Conservation (phyloP, 352 stramenopile genomes). For the Thalassiosira hispida region DNA sequence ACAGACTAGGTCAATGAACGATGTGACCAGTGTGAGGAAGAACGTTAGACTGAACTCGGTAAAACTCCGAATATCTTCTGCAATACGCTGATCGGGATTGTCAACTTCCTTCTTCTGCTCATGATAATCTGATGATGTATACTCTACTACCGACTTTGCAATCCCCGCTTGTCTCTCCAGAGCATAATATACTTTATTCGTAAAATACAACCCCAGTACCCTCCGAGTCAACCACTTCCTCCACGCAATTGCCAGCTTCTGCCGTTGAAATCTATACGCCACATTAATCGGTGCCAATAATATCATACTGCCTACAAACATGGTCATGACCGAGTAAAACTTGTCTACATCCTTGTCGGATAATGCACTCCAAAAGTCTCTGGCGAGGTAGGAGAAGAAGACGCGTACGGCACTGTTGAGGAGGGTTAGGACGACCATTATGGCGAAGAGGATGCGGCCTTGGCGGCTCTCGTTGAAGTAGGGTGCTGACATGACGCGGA, state of each 20-base stretch:
- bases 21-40: conserved; percentile 85
- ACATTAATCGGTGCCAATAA: conserved; percentile 81
- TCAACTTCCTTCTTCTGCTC: conserved; percentile 75
- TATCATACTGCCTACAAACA: conserved; percentile 74
- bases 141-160: neutral
- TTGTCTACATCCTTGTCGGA: conserved; percentile 77
- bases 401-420: conserved; percentile 84
- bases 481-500: conserved; percentile 42
- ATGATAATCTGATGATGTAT: neutral
- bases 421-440: conserved; percentile 83
- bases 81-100: conserved; percentile 90
- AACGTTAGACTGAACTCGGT: conserved; percentile 85
- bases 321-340: conserved; percentile 84
- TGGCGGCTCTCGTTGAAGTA: conserved; percentile 55
- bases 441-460: conserved; percentile 74
- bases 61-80: conserved; percentile 87
- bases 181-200: conserved; percentile 81
- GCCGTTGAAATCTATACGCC: conserved; percentile 68
- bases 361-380: conserved; percentile 88
- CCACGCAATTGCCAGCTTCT: conserved; percentile 82
- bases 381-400: conserved; percentile 86
- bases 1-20: conserved; percentile 84
- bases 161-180: conserved; percentile 65
- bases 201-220: conserved; percentile 80
- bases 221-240: conserved; percentile 87